phyloP scores from a whole-genome alignment of 805 yeast species.

The Candida yuanshanica region DNA sequence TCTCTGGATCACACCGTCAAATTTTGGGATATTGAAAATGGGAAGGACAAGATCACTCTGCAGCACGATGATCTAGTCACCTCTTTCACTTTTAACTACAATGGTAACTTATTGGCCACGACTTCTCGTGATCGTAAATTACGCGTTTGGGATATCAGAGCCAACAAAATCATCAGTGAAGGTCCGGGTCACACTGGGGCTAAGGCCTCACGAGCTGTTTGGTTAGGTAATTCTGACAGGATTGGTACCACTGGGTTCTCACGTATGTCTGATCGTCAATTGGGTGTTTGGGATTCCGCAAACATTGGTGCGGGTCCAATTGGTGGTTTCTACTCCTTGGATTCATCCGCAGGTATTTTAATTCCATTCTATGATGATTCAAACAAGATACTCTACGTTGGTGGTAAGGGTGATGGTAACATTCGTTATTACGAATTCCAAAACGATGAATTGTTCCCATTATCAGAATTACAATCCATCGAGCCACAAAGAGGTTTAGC shows the following conservation, averaged over 20 bases:
- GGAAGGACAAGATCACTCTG: slow-evolving; percentile 63
- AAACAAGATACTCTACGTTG: slow-evolving; percentile 75
- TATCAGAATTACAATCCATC: slow-evolving; percentile 84
- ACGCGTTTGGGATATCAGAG: slow-evolving; percentile 86
- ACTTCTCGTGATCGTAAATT: slow-evolving; percentile 86
- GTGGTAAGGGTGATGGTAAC: slow-evolving; percentile 98
- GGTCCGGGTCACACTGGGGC: slow-evolving; percentile 93
- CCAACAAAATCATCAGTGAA: slow-evolving; percentile 69
- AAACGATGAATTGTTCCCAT: slow-evolving; percentile 72
- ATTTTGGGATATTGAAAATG: slow-evolving; percentile 82
- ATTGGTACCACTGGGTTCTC: slow-evolving; percentile 93
- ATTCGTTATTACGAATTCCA: slow-evolving; percentile 90
- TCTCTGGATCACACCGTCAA: slow-evolving; percentile 89
- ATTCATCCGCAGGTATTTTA: slow-evolving; percentile 87
- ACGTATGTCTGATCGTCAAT: slow-evolving; percentile 86
- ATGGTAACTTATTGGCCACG: slow-evolving; percentile 83
- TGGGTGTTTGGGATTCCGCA: slow-evolving; percentile 87
- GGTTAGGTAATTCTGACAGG: slow-evolving; percentile 87
- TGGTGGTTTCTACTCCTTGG: slow-evolving; percentile 82
- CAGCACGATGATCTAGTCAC: slow-evolving; percentile 88
- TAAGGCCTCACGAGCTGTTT: slow-evolving; percentile 77
- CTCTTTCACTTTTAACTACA: slow-evolving; percentile 86
- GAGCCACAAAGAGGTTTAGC: slow-evolving; percentile 98
- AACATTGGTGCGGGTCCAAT: slow-evolving; percentile 76
- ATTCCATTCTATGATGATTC: slow-evolving; percentile 87